These are phyloP conservation scores for Moesziomyces antarcticus DNA, from an alignment of 1,284 basidiomycete species.

Conservation along the genomic window DNA sequence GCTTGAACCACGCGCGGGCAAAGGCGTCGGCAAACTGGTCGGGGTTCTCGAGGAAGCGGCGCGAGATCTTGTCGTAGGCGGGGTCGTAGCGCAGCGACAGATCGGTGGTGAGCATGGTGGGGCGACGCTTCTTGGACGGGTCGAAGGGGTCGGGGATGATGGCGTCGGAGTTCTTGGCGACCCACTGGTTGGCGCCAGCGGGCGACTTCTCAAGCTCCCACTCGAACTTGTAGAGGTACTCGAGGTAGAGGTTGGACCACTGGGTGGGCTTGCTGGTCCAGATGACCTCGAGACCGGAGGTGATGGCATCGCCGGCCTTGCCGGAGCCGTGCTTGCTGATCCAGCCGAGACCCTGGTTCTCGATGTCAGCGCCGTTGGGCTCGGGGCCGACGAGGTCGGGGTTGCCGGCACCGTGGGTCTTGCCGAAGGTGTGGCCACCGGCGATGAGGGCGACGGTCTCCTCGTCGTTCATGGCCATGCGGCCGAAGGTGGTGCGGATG, in stretches of 20 bases:
- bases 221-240: slow-evolving; percentile 47
- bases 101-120: slow-evolving; percentile 47
- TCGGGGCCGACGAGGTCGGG: slow-evolving; percentile 33
- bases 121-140: slow-evolving; percentile 41
- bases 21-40: slow-evolving; percentile 40
- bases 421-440: slow-evolving; percentile 47
- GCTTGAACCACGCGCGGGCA: slow-evolving; percentile 45
- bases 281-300: slow-evolving; percentile 35
- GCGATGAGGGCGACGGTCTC: slow-evolving; percentile 45
- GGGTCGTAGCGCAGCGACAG: slow-evolving; percentile 38
- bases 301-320: slow-evolving; percentile 33
- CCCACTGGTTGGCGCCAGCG: slow-evolving; percentile 40
- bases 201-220: slow-evolving; percentile 48
- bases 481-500: slow-evolving; percentile 43
- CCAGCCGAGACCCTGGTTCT: slow-evolving; percentile 40
- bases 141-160: slow-evolving; percentile 46
- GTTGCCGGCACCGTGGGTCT: slow-evolving; percentile 46
- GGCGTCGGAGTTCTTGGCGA: slow-evolving; percentile 44
- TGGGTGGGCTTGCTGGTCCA: slow-evolving; percentile 47
- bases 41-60: slow-evolving; percentile 34
- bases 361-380: slow-evolving; percentile 37
- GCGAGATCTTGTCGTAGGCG: slow-evolving; percentile 43
- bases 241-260: slow-evolving; percentile 46
- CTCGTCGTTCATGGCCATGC: slow-evolving; percentile 46
- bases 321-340: slow-evolving; percentile 31